Evolutionary conservation across 2,329 filamentous ascomycete species (phyloP).

Genomic region (Colletotrichum tamarilloi): DNA sequence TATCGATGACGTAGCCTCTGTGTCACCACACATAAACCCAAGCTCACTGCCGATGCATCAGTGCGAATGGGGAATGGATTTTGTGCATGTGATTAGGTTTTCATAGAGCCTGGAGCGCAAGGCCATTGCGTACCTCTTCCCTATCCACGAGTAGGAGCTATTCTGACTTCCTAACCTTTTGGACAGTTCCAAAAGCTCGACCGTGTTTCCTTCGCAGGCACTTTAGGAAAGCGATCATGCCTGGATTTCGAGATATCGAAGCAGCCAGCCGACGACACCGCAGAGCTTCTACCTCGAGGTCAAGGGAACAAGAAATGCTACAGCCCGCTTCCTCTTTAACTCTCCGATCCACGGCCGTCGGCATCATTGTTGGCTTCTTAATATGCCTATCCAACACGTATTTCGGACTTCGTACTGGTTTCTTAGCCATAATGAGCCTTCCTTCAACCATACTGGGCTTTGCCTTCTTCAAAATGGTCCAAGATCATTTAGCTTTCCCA

Average conservation of each 20-base stretch:
- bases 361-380: neutral
- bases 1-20: neutral
- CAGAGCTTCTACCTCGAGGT: neutral
- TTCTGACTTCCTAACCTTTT: neutral
- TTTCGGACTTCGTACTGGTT: conserved; percentile 1
- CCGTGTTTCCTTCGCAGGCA: no score
- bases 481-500: neutral
- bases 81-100: neutral
- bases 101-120: no score
- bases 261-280: no score
- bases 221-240: no score
- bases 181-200: neutral
- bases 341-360: neutral
- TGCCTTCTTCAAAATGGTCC: neutral
- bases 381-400: conserved; percentile 7
- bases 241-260: no score
- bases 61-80: neutral
- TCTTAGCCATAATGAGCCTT: conserved; percentile 1
- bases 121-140: no score
- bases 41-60: neutral
- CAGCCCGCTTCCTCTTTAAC: neutral
- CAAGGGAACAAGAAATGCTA: neutral
- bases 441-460: neutral
- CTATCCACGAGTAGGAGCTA: no score
- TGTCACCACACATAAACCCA: neutral